Conservation (phyloP, 306 rosid genomes). For the Cucumis hystrix region DNA sequence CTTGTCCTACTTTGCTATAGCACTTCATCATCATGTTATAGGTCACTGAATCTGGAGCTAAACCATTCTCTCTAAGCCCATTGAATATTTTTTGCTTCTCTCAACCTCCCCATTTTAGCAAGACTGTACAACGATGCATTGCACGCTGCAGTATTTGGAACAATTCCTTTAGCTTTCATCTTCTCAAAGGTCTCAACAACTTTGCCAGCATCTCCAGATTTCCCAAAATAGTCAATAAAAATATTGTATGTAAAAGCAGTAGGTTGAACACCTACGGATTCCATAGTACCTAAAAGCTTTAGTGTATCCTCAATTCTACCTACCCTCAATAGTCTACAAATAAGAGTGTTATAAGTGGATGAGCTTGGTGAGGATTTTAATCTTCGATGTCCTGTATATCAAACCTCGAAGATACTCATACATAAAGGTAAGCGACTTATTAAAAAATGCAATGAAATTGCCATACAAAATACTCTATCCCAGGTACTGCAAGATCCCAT, state of each 20-base stretch:
- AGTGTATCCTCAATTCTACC: slow-evolving; percentile 63
- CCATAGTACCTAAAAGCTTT: slow-evolving; percentile 50
- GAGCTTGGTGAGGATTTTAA: too few species aligned
- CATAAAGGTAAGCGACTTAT: too few species aligned
- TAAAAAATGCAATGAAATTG: too few species aligned
- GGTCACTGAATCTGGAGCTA: slow-evolving; percentile 73
- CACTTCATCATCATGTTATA: slow-evolving; percentile 93
- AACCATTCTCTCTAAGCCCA: slow-evolving; percentile 59
- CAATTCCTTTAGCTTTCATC: slow-evolving; percentile 70
- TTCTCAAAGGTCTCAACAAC: slow-evolving; percentile 63
- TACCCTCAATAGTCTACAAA: slow-evolving; percentile 53
- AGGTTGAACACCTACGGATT: slow-evolving; percentile 53
- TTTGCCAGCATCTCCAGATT: slow-evolving; percentile 61
- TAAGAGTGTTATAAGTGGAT: slow-evolving; percentile 57
- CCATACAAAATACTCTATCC: too few species aligned
- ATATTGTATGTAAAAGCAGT: slow-evolving; percentile 72
- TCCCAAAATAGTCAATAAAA: slow-evolving; percentile 85
- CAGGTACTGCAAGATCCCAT: too few species aligned
- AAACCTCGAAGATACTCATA: too few species aligned
- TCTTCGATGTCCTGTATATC: too few species aligned
- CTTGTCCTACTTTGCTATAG: slow-evolving; percentile 67
- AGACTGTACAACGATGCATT: slow-evolving; percentile 80
- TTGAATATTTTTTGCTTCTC: slow-evolving; percentile 61
- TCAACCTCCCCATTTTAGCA: slow-evolving; percentile 56
- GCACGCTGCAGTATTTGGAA: slow-evolving; percentile 72